Evolutionary conservation across 768 basidiomycete genomes (phyloP).

Genomic region (Podaxis carcinomalis): DNA sequence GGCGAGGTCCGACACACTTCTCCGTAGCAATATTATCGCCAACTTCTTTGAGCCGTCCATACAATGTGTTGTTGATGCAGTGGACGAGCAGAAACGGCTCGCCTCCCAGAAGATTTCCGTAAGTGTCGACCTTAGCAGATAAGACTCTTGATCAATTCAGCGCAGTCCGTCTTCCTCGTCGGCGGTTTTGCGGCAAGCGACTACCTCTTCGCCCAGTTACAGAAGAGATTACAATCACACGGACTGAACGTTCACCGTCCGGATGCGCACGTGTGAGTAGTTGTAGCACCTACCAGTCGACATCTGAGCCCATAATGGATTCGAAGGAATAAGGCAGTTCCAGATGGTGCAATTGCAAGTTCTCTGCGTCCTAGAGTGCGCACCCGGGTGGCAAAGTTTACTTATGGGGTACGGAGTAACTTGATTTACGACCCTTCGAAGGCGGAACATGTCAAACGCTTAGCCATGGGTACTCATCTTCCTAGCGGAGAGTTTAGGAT

Average conservation of each 20-base stretch:
- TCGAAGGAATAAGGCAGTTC: constrained; percentile 26
- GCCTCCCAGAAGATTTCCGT: constrained; percentile 14
- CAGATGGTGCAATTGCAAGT: constrained; percentile 27
- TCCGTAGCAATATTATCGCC: constrained; percentile 15
- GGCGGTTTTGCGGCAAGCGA: constrained; percentile 22
- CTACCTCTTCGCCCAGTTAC: constrained; percentile 17
- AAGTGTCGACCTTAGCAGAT: neutral
- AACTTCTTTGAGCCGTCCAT: constrained; percentile 19
- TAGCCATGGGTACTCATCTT: neutral
- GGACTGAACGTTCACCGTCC: constrained; percentile 13
- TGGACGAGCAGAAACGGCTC: constrained; percentile 13
- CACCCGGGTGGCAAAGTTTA: constrained; percentile 22
- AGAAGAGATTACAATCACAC: constrained; percentile 3
- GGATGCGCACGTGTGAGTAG: constrained; percentile 14
- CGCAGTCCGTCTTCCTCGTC: constrained; percentile 18
- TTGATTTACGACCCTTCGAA: constrained; percentile 15
- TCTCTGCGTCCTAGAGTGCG: constrained; percentile 23
- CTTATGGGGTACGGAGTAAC: constrained; percentile 20
- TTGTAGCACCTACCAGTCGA: neutral
- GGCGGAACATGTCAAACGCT: constrained; percentile 20
- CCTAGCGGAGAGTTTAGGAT: neutral
- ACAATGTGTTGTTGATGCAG: constrained; percentile 15
- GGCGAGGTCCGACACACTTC: too few relatives aligned
- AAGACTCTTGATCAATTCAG: neutral
- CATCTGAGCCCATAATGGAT: neutral